Evolutionary conservation across 2,329 filamentous ascomycete species (phyloP).

Genomic region (Fusarium solani-melongenae): DNA sequence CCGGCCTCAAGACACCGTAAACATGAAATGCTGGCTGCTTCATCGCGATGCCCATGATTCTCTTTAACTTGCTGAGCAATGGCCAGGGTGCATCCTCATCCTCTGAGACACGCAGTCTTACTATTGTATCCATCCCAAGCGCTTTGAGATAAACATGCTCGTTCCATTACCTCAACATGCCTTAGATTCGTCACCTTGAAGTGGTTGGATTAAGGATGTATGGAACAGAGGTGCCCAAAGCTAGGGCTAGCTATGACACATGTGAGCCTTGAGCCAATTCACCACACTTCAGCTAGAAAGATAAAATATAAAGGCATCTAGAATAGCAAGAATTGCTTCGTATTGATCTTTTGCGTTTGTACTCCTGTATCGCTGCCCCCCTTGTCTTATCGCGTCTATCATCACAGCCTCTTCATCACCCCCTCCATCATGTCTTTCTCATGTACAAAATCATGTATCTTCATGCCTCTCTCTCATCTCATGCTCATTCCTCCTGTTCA

Average conservation of each 20-base stretch:
- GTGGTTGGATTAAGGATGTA: too few species aligned
- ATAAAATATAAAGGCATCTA: not conserved
- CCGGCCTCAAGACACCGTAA: not conserved
- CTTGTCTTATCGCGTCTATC: constrained; percentile 24
- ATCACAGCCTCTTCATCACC: not conserved
- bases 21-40: not conserved
- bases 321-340: constrained; percentile 18
- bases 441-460: constrained; percentile 2
- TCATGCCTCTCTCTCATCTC: constrained; percentile 14
- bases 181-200: too few species aligned
- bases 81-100: not conserved
- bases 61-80: not conserved
- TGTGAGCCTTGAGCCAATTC: too few species aligned
- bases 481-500: not conserved
- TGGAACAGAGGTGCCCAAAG: too few species aligned
- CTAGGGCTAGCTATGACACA: too few species aligned
- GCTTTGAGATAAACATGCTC: too few species aligned
- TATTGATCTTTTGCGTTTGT: constrained; percentile 13
- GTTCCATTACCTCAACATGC: too few species aligned
- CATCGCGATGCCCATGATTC: not conserved
- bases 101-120: not conserved
- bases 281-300: not conserved
- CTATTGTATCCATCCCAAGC: not conserved
- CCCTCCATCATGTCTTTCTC: constrained; percentile 8
- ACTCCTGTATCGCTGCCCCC: not conserved